These are phyloP conservation scores for Angomonas ambiguus DNA, from an alignment of 208 protist species.

Conservation along the genomic window DNA sequence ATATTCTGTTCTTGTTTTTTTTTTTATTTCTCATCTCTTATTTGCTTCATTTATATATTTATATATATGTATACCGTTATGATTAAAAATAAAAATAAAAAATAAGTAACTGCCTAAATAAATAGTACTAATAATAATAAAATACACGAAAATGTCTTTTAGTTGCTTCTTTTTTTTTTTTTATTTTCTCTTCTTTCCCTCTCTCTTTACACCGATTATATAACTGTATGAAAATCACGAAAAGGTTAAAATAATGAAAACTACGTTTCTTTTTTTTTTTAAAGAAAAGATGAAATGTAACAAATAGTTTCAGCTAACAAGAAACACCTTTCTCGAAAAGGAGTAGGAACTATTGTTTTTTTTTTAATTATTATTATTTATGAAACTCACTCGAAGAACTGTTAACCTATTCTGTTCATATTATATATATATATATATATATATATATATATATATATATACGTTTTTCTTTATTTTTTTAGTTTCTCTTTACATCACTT, in stretches of 20 bases:
- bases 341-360: no score
- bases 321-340: no score
- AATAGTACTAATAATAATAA: no score
- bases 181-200: background rate
- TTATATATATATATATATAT: constrained; percentile 2
- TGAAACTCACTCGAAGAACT: background rate
- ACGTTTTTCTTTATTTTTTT: background rate
- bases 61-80: background rate
- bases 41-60: background rate
- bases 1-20: constrained; percentile 7
- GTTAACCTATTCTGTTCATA: background rate
- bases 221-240: no score
- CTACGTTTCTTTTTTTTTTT: constrained; percentile 11
- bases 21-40: background rate
- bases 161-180: constrained; percentile 4
- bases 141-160: no score
- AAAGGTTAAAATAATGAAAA: no score
- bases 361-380: background rate
- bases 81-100: background rate
- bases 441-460: no score
- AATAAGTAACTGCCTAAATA: no score
- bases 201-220: no score
- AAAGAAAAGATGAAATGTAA: no score
- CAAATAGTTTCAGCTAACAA: no score
- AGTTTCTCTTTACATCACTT: background rate